These are phyloP conservation scores for Fusarium annulatum DNA, from an alignment of 2,329 filamentous ascomycete species.

Conservation along the genomic window DNA sequence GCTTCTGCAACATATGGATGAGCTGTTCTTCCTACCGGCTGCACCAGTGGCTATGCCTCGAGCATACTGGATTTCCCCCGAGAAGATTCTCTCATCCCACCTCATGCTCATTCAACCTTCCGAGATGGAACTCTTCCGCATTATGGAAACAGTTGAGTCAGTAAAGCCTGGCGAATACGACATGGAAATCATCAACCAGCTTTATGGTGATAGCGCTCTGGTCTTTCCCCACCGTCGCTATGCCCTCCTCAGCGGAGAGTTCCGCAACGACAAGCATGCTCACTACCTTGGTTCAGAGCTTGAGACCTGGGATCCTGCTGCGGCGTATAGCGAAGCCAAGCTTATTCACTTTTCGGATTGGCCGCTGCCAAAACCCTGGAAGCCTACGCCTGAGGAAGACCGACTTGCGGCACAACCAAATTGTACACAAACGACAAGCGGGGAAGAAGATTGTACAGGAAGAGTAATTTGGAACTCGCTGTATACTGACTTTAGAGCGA, in stretches of 20 bases:
- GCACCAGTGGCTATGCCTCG: too few species aligned
- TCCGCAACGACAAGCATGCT: conserved; percentile 61
- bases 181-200: conserved; percentile 74
- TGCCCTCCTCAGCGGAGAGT: conserved; percentile 71
- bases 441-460: conserved; percentile 55
- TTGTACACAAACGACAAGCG: conserved; percentile 60
- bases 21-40: too few species aligned
- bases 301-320: conserved; percentile 67
- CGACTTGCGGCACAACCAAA: conserved; percentile 31
- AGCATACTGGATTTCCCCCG: too few species aligned
- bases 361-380: conserved; percentile 73
- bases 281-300: conserved; percentile 55
- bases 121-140: too few species aligned
- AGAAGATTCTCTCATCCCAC: conserved; percentile 64
- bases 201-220: conserved; percentile 68
- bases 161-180: conserved; percentile 60
- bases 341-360: conserved; percentile 78
- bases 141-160: conserved; percentile 39
- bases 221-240: conserved; percentile 73
- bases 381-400: conserved; percentile 29
- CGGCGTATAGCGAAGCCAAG: conserved; percentile 68
- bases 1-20: too few species aligned
- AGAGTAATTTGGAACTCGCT: conserved; percentile 41
- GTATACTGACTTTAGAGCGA: conserved; percentile 62
- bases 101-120: conserved; percentile 61